Base-by-base conservation (phyloP, 345 rosid species). In the Toxicodendron radicans region DNA sequence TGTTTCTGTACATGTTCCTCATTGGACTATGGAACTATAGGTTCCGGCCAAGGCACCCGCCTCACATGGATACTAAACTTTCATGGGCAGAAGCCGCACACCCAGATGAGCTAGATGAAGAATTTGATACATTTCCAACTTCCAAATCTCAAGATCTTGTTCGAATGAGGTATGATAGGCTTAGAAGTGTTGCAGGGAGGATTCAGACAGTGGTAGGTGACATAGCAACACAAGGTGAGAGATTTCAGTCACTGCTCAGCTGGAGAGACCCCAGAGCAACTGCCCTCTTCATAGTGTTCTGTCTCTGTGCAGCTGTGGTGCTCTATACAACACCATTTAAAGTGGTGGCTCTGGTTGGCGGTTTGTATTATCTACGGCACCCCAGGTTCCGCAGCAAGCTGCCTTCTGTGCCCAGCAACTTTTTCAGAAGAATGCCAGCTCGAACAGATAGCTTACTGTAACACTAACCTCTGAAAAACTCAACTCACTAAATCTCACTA, bases 221-320 rank as follows among this genome's bases (percentile, higher is more conserved):
- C 65, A 83, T 92, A 33, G 96, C 98, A 18, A 85, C 95, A 2
- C 94, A 91, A 54, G 97, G 98, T 53, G 95, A 93, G 87, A 94
- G 97, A 64, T 30, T 87, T 58, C 88, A 91, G 78, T 85, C 94
- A 24, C 84, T 87, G 30, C 73, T 92, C 33, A 81, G 86, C 63
- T 94, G 96, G 98, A 83, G 92, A 76, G 97, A 94, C 51, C 95
- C 98, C 0, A 85, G 94, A 75, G 97, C 95, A 6, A 91, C 92
- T 18, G 84, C 92, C 58, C 85, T 93, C 13, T 93, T 93, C 83
- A 79, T 91, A 2, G 68, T 84, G 73, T 91, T 90, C 79, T 85
- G 95, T 66, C 83, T 91, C 20, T 81, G 84, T 66, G 88, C 95
- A n/a, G 91, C 97, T 0, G 87, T 87, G 49, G 86, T 87, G 72